Conservation (phyloP, 371 early-diverging fungal species). For the Rhizopus stolonifer region DNA sequence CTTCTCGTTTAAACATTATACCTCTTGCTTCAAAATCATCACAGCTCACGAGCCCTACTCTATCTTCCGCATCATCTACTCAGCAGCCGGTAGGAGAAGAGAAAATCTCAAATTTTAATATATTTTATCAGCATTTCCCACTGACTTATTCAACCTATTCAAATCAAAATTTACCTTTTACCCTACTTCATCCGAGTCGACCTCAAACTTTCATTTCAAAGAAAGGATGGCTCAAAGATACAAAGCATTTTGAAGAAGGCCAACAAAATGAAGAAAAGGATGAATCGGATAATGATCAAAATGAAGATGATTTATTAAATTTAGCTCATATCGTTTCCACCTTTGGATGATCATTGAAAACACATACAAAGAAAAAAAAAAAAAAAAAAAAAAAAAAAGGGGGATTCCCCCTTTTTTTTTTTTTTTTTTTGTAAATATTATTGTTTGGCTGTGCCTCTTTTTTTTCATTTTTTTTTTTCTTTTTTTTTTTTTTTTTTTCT, state of each 20-base stretch:
- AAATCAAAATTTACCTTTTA: slow-evolving; percentile 19
- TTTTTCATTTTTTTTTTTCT: too few relatives aligned
- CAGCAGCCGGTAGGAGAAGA: background rate
- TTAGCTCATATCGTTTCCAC: slow-evolving; percentile 45
- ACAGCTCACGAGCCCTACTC: slow-evolving; percentile 12
- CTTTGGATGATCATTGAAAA: slow-evolving; percentile 38
- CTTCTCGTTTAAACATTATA: slow-evolving; percentile 17
- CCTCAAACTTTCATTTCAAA: slow-evolving; percentile 1
- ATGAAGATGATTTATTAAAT: slow-evolving; percentile 22
- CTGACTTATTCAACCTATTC: slow-evolving; percentile 21
- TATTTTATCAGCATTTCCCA: slow-evolving; percentile 37
- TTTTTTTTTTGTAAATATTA: slow-evolving; percentile 6
- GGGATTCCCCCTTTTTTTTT: too few relatives aligned
- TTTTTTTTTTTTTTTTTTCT: slow-evolving; percentile 9
- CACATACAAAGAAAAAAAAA: too few relatives aligned
- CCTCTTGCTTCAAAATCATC: slow-evolving; percentile 23
- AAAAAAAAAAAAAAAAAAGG: too few relatives aligned
- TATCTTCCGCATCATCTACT: slow-evolving; percentile 11
- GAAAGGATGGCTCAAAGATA: slow-evolving; percentile 8
- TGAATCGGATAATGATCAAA: slow-evolving; percentile 8
- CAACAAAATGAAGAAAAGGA: slow-evolving; percentile 12
- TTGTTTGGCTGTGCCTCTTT: background rate
- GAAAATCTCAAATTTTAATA: background rate
- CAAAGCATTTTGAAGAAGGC: slow-evolving; percentile 10
- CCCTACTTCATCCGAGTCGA: slow-evolving; percentile 33